Evolutionary conservation across 306 rosid genomes (phyloP).

Genomic region (Argentina anserina): DNA sequence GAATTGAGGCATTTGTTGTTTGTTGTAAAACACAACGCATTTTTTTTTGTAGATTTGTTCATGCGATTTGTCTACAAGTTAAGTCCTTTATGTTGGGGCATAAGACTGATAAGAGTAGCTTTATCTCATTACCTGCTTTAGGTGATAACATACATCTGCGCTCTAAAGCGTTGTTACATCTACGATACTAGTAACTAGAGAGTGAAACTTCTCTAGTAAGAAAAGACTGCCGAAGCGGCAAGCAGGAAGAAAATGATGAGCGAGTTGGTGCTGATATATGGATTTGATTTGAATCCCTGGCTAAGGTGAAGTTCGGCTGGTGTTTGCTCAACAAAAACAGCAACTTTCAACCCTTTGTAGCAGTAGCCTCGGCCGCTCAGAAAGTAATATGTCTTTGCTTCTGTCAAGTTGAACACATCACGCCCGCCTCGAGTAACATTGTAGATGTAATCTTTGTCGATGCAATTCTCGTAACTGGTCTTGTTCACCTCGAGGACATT

Average conservation of each 20-base stretch:
- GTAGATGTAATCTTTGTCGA: constrained; percentile 12
- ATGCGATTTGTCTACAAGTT: neutral
- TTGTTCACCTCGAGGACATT: constrained; percentile 30
- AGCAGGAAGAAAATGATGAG: neutral
- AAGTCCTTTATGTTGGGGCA: neutral
- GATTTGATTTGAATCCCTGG: neutral
- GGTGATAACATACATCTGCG: neutral
- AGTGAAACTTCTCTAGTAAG: neutral
- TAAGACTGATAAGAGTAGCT: too few relatives aligned
- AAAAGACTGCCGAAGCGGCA: neutral
- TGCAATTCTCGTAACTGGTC: constrained; percentile 22
- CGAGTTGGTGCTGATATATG: neutral
- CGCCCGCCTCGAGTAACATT: constrained; percentile 27
- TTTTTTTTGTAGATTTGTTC: neutral
- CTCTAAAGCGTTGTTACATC: neutral
- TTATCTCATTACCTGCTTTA: neutral
- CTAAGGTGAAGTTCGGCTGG: neutral
- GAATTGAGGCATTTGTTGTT: too few relatives aligned
- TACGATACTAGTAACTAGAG: neutral
- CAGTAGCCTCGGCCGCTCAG: constrained; percentile 49
- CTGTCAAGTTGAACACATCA: constrained; percentile 31
- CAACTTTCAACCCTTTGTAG: constrained; percentile 45
- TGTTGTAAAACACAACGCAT: too few relatives aligned
- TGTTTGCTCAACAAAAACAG: constrained; percentile 20
- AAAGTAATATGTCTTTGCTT: constrained; percentile 32